Percentiles rank a stretch among this genome's conserved stretches.
Evolutionary conservation across 805 yeast species (phyloP).

Genomic region (Candida boidinii): DNA sequence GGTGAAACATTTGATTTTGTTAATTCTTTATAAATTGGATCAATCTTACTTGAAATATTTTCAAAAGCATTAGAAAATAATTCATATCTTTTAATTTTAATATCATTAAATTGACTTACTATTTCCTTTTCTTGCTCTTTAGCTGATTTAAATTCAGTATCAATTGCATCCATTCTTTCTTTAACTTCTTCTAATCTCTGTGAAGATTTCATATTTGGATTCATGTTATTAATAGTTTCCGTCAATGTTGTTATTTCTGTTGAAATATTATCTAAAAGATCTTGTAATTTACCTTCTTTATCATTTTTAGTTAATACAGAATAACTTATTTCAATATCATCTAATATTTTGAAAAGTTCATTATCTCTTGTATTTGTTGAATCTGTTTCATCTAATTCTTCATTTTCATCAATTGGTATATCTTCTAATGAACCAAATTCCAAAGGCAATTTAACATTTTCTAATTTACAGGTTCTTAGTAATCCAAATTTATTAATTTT

Average conservation of each 20-base stretch:
- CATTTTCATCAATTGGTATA: slow-evolving; percentile 46
- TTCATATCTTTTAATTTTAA: slow-evolving; percentile 52
- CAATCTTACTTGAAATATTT: slow-evolving; percentile 68
- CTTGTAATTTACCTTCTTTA: slow-evolving; percentile 23
- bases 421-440: slow-evolving; percentile 49
- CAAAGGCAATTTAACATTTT: slow-evolving; percentile 57
- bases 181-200: slow-evolving; percentile 70
- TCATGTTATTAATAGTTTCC: slow-evolving; percentile 36
- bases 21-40: slow-evolving; percentile 74
- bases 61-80: slow-evolving; percentile 64
- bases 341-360: too few species aligned
- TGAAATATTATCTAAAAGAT: slow-evolving; percentile 17
- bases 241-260: slow-evolving; percentile 26
- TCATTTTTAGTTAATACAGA: slow-evolving; percentile 32
- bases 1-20: slow-evolving; percentile 67
- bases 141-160: slow-evolving; percentile 53
- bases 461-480: slow-evolving; percentile 67
- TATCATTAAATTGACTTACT: slow-evolving; percentile 45
- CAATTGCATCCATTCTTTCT: slow-evolving; percentile 48
- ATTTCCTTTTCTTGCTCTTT: slow-evolving; percentile 52
- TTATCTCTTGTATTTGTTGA: slow-evolving; percentile 10
- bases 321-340: slow-evolving; percentile 50
- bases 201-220: slow-evolving; percentile 77
- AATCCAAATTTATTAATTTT: slow-evolving; percentile 49
- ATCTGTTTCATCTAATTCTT: slow-evolving; percentile 22